phyloP scores from a whole-genome alignment of 352 stramenopile genomes.

The Globisporangium orthogonon region DNA sequence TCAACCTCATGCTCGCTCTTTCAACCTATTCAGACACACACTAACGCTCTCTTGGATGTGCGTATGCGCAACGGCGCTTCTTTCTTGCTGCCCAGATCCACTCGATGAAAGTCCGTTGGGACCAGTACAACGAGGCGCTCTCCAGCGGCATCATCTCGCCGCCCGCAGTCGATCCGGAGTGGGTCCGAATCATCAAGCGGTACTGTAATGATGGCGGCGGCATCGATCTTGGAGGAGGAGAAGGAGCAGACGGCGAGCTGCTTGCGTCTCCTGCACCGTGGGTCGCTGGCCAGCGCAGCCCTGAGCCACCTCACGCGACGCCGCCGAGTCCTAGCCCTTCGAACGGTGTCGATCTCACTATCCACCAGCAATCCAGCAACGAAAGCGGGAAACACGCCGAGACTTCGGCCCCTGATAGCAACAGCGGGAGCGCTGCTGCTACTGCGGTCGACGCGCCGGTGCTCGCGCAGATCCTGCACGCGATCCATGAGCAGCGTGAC shows the following conservation, averaged over 20 bases:
- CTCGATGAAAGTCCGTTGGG: not conserved
- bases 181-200: not conserved
- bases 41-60: no score
- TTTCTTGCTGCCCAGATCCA: not conserved
- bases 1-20: no score
- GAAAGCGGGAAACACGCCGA: no score
- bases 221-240: not conserved
- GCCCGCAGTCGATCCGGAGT: not conserved
- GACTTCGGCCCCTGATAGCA: no score
- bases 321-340: not conserved
- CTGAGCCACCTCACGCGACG: not conserved
- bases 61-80: no score
- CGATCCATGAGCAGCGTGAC: conserved; percentile 29
- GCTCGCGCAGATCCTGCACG: not conserved
- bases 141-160: not conserved
- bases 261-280: not conserved
- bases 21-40: no score
- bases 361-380: no score
- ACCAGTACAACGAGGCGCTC: not conserved
- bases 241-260: not conserved
- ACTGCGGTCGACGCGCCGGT: not conserved
- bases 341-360: not conserved
- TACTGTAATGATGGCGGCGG: not conserved
- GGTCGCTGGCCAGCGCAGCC: not conserved
- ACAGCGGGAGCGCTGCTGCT: no score